phyloP scores from a whole-genome alignment of 495 filamentous ascomycete species.

The Trichoderma orchidacearum region DNA sequence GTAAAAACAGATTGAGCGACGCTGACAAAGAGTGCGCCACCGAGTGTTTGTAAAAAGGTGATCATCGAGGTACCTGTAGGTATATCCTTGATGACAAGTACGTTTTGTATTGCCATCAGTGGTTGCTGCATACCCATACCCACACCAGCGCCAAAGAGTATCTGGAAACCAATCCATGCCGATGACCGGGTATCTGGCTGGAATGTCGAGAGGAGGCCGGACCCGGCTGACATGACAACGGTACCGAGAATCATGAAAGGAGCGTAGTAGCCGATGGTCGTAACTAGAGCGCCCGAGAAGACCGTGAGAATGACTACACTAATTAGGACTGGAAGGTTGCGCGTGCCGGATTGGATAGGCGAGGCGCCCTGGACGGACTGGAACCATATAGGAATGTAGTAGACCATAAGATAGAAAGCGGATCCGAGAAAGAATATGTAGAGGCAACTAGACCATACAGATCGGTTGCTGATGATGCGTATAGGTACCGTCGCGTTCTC shows the following conservation, averaged over 20 bases:
- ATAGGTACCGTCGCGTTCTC: conserved; percentile 58
- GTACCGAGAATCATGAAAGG: conserved; percentile 49
- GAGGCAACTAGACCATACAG: conserved; percentile 33
- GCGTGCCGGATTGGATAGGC: conserved; percentile 54
- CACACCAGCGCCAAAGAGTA: conserved; percentile 51
- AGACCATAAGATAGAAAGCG: conserved; percentile 48
- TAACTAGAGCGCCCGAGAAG: conserved; percentile 38
- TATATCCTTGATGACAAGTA: conserved; percentile 39
- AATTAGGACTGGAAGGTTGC: conserved; percentile 54
- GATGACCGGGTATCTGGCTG: conserved; percentile 29
- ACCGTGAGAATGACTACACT: conserved; percentile 43
- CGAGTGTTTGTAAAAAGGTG: too few species aligned
- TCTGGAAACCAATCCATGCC: conserved; percentile 60
- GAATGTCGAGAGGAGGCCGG: conserved; percentile 52
- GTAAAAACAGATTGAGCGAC: too few species aligned
- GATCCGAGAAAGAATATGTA: conserved; percentile 39
- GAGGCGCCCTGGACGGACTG: conserved; percentile 55
- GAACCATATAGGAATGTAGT: conserved; percentile 73
- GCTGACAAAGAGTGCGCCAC: too few species aligned
- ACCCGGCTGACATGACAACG: conserved; percentile 45
- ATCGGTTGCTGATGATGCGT: conserved; percentile 48
- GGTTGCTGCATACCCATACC: conserved; percentile 48
- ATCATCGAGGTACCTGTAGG: conserved; percentile 46
- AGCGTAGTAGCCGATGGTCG: conserved; percentile 51
- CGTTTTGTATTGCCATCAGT: conserved; percentile 47